Evolutionary conservation across 2,329 filamentous ascomycete species (phyloP).

Genomic region (Apiospora phragmitis): DNA sequence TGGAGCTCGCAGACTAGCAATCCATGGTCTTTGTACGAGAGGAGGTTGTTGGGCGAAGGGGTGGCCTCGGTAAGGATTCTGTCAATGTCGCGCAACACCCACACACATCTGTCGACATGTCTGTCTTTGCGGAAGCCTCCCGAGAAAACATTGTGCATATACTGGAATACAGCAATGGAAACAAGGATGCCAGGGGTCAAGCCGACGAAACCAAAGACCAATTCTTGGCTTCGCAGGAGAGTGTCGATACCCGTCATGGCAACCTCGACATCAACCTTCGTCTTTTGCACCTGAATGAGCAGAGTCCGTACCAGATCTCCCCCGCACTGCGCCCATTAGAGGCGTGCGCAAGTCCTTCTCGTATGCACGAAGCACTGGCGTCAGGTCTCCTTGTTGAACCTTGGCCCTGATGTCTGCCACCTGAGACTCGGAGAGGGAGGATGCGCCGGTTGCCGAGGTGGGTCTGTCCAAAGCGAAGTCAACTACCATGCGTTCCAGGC

Average conservation of each 20-base stretch:
- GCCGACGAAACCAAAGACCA: conserved; percentile 96
- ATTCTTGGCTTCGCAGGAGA: conserved; percentile 90
- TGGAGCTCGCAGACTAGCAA: conserved; percentile 89
- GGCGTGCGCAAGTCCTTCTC: conserved; percentile 85
- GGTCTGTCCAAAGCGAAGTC: conserved; percentile 90
- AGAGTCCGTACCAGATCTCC: conserved; percentile 89
- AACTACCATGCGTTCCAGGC: conserved; percentile 95
- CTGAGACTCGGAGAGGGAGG: conserved; percentile 64
- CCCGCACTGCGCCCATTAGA: conserved; percentile 77
- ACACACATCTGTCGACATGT: conserved; percentile 69
- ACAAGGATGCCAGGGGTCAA: conserved; percentile 92
- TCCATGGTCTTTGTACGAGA: conserved; percentile 92
- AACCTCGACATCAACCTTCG: conserved; percentile 96
- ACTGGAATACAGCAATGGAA: conserved; percentile 71
- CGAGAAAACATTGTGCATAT: conserved; percentile 69
- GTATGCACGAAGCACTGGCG: conserved; percentile 86
- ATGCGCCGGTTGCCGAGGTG: conserved; percentile 50
- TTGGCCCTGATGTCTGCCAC: conserved; percentile 74
- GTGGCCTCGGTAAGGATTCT: conserved; percentile 70
- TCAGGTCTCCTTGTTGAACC: conserved; percentile 89
- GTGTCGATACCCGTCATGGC: conserved; percentile 95
- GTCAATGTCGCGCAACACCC: conserved; percentile 85
- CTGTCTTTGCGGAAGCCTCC: conserved; percentile 66
- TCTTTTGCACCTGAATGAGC: conserved; percentile 96
- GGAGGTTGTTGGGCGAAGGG: conserved; percentile 70